These are phyloP conservation scores for Hygrophoropsis aurantiaca DNA, from an alignment of 768 basidiomycete genomes.

Conservation along the genomic window DNA sequence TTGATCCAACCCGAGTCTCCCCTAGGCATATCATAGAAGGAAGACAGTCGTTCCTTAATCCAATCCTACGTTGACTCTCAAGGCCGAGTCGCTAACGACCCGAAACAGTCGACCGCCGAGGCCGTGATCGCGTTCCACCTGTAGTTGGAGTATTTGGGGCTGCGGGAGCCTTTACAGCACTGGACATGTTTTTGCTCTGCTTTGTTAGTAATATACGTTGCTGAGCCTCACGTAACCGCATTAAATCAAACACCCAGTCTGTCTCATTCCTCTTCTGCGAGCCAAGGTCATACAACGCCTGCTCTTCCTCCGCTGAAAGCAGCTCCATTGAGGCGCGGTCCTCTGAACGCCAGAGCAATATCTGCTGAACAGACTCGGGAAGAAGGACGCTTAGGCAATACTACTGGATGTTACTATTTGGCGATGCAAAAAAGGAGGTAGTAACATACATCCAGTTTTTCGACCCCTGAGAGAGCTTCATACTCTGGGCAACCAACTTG, in stretches of 20 bases:
- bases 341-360: slow-evolving; percentile 72
- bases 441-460: slow-evolving; percentile 51
- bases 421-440: not conserved
- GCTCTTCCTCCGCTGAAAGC: slow-evolving; percentile 55
- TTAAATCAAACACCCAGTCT: slow-evolving; percentile 71
- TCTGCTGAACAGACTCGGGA: slow-evolving; percentile 68
- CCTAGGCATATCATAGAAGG: no score
- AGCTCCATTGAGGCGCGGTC: slow-evolving; percentile 50
- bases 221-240: slow-evolving; percentile 36
- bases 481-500: slow-evolving; percentile 43
- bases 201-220: slow-evolving; percentile 33
- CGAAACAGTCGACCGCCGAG: slow-evolving; percentile 18
- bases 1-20: no score
- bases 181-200: no score
- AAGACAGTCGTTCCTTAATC: no score
- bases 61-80: no score
- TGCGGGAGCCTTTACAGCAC: not conserved
- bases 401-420: slow-evolving; percentile 29
- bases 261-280: slow-evolving; percentile 47
- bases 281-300: slow-evolving; percentile 50
- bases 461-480: slow-evolving; percentile 41
- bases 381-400: slow-evolving; percentile 74
- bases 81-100: no score
- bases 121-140: slow-evolving; percentile 32
- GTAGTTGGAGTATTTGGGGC: not conserved